These are phyloP conservation scores for Colletotrichum phormii DNA, from an alignment of 2,329 filamentous ascomycete genomes.

Conservation along the genomic window DNA sequence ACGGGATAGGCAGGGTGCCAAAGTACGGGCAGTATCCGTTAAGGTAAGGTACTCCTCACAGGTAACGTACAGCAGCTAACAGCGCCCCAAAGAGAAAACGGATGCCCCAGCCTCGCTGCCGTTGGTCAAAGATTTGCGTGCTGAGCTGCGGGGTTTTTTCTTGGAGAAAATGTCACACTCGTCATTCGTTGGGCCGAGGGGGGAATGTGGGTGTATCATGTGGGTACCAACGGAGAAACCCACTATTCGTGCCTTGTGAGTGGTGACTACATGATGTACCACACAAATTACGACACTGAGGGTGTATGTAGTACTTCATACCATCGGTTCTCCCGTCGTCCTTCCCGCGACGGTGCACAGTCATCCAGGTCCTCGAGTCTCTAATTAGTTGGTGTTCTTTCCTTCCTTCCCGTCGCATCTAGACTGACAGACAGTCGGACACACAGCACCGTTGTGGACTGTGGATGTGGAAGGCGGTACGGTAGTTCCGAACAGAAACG, in stretches of 20 bases:
- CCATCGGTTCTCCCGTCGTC: neutral
- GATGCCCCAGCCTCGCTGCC: conserved; percentile 28
- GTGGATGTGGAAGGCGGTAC: neutral
- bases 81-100: conserved; percentile 21
- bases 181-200: conserved; percentile 14
- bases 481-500: neutral
- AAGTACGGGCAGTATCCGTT: neutral
- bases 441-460: neutral
- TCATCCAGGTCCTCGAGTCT: conserved; percentile 18
- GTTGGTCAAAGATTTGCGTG: conserved; percentile 37
- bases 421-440: no score
- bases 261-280: neutral
- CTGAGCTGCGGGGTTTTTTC: conserved; percentile 35
- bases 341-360: neutral
- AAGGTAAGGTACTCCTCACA: no score
- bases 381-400: neutral
- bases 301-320: neutral
- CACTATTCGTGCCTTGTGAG: conserved; percentile 16
- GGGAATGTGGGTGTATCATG: conserved; percentile 8
- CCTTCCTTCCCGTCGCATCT: no score
- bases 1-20: neutral
- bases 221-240: conserved; percentile 1
- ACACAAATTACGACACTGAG: neutral
- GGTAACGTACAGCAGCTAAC: neutral
- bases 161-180: conserved; percentile 33